Evolutionary conservation across 1,139 yeast species (phyloP), one percentile per base, ranked within the genome.

Genomic region (Suzukiozyma palmioleophila): DNA sequence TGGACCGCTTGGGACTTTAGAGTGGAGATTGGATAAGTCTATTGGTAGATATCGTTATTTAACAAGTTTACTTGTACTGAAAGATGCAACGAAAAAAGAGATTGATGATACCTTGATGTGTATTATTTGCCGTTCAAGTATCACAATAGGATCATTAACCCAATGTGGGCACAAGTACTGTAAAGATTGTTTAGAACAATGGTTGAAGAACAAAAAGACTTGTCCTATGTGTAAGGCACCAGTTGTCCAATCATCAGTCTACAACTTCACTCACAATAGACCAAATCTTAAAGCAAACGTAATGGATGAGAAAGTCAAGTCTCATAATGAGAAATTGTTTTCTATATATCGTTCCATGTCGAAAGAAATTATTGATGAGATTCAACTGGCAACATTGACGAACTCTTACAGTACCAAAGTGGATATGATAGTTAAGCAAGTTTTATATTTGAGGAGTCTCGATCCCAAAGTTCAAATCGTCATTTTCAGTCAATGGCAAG

Each of bases 151-250:
- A 0, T 75, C 92, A 0, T 66, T 90, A 44, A 83, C 95, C 0
- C 80, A 79, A 14, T 90, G 97, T 69, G 97, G 97, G 0, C 97
- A 90, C 59, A 82, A 81, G 50, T 90, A 84, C 55, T 90, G 97
- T 56, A 75, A 77, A 43, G 83, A 76, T 2, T 90, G 97, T 57
- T 66, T 89, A 29, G 70, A 63, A 12, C 80, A 74, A 42, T 92
- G 98, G 97, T 57, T 84, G 41, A 54, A 53, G 40, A 65, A 62
- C 11, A 66, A 66, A 15, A 73, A 73, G 31, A 58, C 66, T 1
- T 90, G 97, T 58, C 97, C 97, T 0, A 69, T 88, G 53, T 90
- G 97, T 59, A 86, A 87, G 45, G 56, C 72, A 1, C 45, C 44
- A 1, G 60, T 83, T 26, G 58, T 59, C 12, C 46, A 53, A 13